Evolutionary conservation across 1,284 basidiomycete genomes (phyloP).

Genomic region (Ceratobasidium sp.): DNA sequence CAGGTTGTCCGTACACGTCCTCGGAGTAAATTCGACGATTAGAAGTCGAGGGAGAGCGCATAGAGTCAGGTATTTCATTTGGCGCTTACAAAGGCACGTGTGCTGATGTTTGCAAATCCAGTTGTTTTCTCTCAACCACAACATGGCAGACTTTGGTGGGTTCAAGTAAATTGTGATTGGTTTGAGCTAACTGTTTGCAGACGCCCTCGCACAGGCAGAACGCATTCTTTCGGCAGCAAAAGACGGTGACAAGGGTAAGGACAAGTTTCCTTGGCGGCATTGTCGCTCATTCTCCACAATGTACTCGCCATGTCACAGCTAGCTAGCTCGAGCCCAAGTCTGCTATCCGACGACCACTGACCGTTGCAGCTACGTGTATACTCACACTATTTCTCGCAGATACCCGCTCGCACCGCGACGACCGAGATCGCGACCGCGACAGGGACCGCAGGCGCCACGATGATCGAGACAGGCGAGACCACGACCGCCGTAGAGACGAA

Average conservation of each 20-base stretch:
- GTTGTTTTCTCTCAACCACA: constrained; percentile 27
- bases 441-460: constrained; percentile 44
- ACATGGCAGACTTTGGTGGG: constrained; percentile 33
- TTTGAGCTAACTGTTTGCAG: background rate
- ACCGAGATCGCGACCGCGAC: constrained; percentile 48
- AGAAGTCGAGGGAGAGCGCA: background rate
- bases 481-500: constrained; percentile 40
- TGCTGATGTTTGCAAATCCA: background rate
- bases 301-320: constrained; percentile 13
- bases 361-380: constrained; percentile 19
- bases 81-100: background rate
- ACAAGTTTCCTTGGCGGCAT: constrained; percentile 11
- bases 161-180: background rate
- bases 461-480: constrained; percentile 45
- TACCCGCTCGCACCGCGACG: constrained; percentile 40
- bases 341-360: constrained; percentile 10
- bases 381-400: constrained; percentile 4
- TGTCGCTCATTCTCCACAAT: constrained; percentile 19
- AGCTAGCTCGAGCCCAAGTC: constrained; percentile 27
- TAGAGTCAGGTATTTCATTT: background rate
- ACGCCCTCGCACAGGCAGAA: constrained; percentile 31
- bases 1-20: background rate
- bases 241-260: constrained; percentile 26
- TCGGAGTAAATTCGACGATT: background rate
- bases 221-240: constrained; percentile 21